Base-by-base conservation (phyloP, 2,329 filamentous ascomycete genomes). In the Colletotrichum shisoi region DNA sequence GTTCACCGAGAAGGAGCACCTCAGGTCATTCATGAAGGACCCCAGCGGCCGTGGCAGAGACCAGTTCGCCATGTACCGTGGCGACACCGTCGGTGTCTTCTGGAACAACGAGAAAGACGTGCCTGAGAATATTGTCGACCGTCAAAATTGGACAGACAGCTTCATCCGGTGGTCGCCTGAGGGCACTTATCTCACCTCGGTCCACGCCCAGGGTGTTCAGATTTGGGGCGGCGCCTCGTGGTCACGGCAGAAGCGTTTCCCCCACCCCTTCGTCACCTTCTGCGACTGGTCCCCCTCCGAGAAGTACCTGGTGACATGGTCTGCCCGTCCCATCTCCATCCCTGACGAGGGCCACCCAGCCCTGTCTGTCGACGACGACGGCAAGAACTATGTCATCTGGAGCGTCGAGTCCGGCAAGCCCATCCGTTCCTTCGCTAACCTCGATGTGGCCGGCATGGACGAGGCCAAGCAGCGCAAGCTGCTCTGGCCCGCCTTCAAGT, bases 321-420 rank as follows among this genome's bases (percentile, higher is more conserved):
- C 95, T 58, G 93, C 94, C 80, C 88, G 93, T 57, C 93, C 95
- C 27, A 96, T 99, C 75, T 88, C 91, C 69, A 93, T 99, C 64
- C 92, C 95, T 67, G 95, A 98, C 73, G 89, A 89, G 71, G 91
- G 91, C 71, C 91, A 96, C 78, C 90, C 91, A 2, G 83, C 91
- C n/a, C 85, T 97, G 57, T 89, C 92, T 3, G 84, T 93, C 68
- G 95, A 98, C 75, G 95, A 99, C 75, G 94, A 99, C 74, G 95
- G 95, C 79, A 98, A 98, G 85, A 97, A 98, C 85, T 98, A 98
- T 79, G 91, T 99, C 75, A 94, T 99, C 75, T 99, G 95, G 95
- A 94, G 98, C 75, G 90, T 98, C 70, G 91, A 92, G 59, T 95
- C 94, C 11, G 89, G 88, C 73, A 91, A 94, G 78, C 93, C 94